A percentile compares a stretch with the other conserved stretches of the same genome.
Conservation (phyloP, 176 grass and related monocot genomes). For the Saccharum officinarum region DNA sequence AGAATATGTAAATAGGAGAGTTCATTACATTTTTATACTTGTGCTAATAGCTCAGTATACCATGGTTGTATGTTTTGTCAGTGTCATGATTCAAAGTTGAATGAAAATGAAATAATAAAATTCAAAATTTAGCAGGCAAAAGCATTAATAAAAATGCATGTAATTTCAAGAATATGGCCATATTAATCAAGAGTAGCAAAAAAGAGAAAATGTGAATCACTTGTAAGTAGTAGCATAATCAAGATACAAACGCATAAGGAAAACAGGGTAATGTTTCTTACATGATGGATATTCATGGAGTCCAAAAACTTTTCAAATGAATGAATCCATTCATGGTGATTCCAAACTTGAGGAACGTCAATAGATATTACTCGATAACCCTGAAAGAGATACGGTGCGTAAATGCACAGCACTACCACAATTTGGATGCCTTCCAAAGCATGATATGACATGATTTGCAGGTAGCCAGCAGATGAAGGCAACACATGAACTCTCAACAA, state of each 20-base stretch:
- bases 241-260: neutral
- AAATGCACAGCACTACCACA: neutral
- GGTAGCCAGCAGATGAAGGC: neutral
- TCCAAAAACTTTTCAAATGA: constrained; percentile 98
- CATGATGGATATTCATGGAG: constrained; percentile 87
- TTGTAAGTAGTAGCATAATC: neutral
- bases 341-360: constrained; percentile 92
- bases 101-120: constrained; percentile 17
- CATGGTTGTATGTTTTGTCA: neutral
- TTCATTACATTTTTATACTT: neutral
- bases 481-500: too few species aligned
- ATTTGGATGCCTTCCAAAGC: neutral
- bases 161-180: neutral
- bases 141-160: constrained; percentile 6
- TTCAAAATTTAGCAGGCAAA: neutral
- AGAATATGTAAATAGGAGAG: neutral
- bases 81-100: neutral
- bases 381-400: constrained; percentile 40
- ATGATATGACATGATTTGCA: constrained; percentile 17
- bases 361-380: constrained; percentile 97
- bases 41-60: neutral
- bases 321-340: constrained; percentile 91
- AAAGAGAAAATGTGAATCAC: neutral
- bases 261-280: constrained; percentile 44
- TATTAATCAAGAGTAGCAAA: neutral